Percentiles rank a stretch among this genome's conserved stretches.
These are phyloP conservation scores for Solanum ossicruentum DNA, from an alignment of 257 asterid species.

Conservation along the genomic window DNA sequence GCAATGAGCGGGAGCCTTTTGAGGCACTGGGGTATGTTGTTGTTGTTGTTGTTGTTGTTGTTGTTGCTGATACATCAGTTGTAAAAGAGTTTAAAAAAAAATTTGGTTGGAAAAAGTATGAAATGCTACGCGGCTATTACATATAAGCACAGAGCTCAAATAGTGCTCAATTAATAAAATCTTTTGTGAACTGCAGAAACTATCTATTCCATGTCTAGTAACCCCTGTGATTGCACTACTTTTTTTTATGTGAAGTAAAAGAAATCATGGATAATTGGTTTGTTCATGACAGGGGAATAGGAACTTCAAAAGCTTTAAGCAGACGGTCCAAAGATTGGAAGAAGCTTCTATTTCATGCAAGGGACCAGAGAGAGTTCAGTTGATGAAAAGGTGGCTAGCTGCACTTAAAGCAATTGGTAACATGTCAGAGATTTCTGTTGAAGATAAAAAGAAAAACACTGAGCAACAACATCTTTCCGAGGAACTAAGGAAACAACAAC, in stretches of 20 bases:
- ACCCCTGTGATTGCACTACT: not conserved
- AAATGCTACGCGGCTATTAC: not conserved
- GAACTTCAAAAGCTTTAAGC: conserved; percentile 73
- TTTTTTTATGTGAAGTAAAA: not conserved
- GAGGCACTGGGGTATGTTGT: too few species aligned
- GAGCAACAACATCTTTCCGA: conserved; percentile 49
- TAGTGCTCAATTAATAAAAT: not conserved
- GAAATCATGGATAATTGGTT: not conserved
- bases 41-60: too few species aligned
- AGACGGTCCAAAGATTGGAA: conserved; percentile 86
- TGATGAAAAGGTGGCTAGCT: conserved; percentile 88
- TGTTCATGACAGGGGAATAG: conserved; percentile 43
- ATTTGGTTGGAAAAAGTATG: not conserved
- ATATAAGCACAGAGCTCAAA: not conserved
- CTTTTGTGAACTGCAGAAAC: not conserved
- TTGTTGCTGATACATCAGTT: too few species aligned
- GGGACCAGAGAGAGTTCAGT: conserved; percentile 74
- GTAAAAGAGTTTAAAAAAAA: not conserved
- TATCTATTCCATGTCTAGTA: not conserved
- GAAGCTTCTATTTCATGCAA: conserved; percentile 91
- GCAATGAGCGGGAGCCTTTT: too few species aligned
- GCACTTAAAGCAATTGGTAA: conserved; percentile 52
- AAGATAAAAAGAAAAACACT: conserved; percentile 38
- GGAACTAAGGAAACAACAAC: conserved; percentile 57
- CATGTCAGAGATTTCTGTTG: conserved; percentile 21